Evolutionary conservation across 2,329 filamentous ascomycete genomes (phyloP), one percentile per base, ranked within the genome.

Genomic region (Ceratocystis cacaofunesta): DNA sequence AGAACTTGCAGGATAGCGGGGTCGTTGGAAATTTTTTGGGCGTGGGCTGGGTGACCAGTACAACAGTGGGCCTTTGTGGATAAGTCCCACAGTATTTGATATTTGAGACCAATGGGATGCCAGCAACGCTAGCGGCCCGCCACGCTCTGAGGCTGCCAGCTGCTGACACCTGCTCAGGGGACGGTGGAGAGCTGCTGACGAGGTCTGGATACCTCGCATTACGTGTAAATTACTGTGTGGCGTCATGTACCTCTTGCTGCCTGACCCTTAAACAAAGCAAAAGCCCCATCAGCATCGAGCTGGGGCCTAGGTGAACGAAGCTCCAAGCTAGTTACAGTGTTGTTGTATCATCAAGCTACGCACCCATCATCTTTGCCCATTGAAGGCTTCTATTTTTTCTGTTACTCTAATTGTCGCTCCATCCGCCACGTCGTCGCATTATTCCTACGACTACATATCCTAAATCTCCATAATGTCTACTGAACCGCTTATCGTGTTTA

Each of bases 401-500:
- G 25, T 58, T 32, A 7, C 32, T 58, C 22, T 58, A 30, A 58
- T 36, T 58, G 7, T 58, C 55, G 22, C 30, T 8, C 4, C 25
- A 19, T 58, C 25, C 15, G 2, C n/a, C 30, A 36, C 32, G 15
- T 10, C 32, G 17, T 58, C 28, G 25, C 55, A 58, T 36, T 58
- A 58, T 58, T 36, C n/a, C 8, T 8, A n/a, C 17, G 55, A 12
- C 28, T 8, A 32, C 55, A 8, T 19, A 58, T 30, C n/a, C 55
- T n/a, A 36, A 66, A 69, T 69, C 36, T 12, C 44, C 25, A 78
- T 68, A 69, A 96, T 96, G 91, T 90, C 92, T 69, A 85, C 90
- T 76, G 75, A 82, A 70, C 91, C 92, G 41, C 83, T 96, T 73
- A 92, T 97, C 74, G 95, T 91, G 17, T 97, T 97, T 83, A 96